Conservation (phyloP, 176 grass and related monocot species). For the Carex myosuroides region DNA sequence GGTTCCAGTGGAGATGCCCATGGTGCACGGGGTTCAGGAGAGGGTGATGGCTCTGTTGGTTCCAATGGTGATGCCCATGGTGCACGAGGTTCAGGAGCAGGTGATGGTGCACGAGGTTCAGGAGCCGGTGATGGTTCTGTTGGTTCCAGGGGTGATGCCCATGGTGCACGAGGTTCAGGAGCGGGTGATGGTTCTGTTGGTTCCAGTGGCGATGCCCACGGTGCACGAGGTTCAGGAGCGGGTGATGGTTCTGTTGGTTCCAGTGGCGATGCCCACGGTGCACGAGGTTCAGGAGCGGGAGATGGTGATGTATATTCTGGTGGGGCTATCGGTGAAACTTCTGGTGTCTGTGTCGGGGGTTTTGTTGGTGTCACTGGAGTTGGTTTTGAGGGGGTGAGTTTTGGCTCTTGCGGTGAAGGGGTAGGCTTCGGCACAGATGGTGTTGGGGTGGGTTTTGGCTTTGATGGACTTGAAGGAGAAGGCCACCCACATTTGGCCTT, state of each 20-base stretch:
- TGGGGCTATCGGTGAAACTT: neutral
- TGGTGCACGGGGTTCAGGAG: neutral
- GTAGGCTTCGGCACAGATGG: constrained; percentile 9
- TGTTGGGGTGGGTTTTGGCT: neutral
- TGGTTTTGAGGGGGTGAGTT: neutral
- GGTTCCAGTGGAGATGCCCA: constrained; percentile 11
- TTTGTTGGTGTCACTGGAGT: neutral
- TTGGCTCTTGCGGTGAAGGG: constrained; percentile 6
- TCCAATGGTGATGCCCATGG: neutral
- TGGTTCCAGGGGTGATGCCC: neutral
- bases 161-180: neutral
- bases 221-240: neutral
- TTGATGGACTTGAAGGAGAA: neutral
- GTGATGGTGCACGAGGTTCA: neutral
- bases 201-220: neutral
- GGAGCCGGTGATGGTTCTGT: neutral
- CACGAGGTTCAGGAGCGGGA: neutral
- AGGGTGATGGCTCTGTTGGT: neutral
- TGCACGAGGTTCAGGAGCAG: neutral
- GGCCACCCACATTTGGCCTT: constrained; percentile 20
- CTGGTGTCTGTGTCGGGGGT: neutral
- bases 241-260: constrained; percentile 1
- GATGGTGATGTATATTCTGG: constrained; percentile 14
- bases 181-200: neutral
- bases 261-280: neutral